Percentiles rank a stretch among this genome's conserved stretches.
These are phyloP conservation scores for Amylostereum chailletii DNA, from an alignment of 1,284 basidiomycete genomes.

Conservation along the genomic window DNA sequence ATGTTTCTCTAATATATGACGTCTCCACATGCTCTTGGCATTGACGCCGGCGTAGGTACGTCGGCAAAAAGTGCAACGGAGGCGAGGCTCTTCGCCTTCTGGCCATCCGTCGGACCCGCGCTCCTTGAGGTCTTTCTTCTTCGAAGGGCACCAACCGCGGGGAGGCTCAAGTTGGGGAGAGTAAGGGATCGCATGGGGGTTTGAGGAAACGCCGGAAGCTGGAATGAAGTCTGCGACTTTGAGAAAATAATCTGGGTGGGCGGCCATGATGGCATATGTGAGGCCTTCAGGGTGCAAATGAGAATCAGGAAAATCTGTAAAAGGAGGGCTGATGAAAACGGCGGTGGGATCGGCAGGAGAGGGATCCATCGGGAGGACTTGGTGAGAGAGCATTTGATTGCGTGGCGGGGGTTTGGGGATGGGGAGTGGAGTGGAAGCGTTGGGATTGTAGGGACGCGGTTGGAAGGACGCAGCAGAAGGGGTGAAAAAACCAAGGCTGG, in stretches of 20 bases:
- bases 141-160: slow-evolving; percentile 71
- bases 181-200: slow-evolving; percentile 49
- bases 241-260: slow-evolving; percentile 71
- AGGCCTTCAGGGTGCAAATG: slow-evolving; percentile 56
- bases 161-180: slow-evolving; percentile 70
- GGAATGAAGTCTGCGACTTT: slow-evolving; percentile 52
- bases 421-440: slow-evolving; percentile 15
- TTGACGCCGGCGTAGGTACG: slow-evolving; percentile 75
- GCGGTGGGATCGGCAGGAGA: slow-evolving; percentile 48
- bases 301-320: slow-evolving; percentile 52
- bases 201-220: slow-evolving; percentile 31
- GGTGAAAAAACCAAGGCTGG: slow-evolving; percentile 47
- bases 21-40: slow-evolving; percentile 81
- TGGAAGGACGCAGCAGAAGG: slow-evolving; percentile 50
- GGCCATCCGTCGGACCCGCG: slow-evolving; percentile 59
- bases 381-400: slow-evolving; percentile 34
- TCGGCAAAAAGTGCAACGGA: slow-evolving; percentile 75
- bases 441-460: slow-evolving; percentile 47
- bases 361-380: slow-evolving; percentile 56
- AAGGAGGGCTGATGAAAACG: slow-evolving; percentile 65
- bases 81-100: slow-evolving; percentile 65
- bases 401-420: slow-evolving; percentile 19
- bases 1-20: slow-evolving; percentile 79
- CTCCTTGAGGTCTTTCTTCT: slow-evolving; percentile 64
- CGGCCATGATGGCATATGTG: slow-evolving; percentile 57